phyloP scores from a whole-genome alignment of 108 stramenopile species.

The Ochromonas danica region DNA sequence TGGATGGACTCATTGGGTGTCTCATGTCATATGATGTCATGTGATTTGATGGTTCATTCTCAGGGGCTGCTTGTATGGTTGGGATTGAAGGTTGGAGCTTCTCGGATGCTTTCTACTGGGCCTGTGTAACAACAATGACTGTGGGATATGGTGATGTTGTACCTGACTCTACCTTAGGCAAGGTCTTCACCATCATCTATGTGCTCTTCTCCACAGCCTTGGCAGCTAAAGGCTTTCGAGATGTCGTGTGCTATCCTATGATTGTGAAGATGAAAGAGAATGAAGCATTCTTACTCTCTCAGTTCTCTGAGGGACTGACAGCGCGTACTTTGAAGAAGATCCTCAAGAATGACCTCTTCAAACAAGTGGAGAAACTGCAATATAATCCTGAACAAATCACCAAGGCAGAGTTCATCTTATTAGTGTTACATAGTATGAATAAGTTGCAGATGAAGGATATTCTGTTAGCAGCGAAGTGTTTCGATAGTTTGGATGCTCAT shows the following conservation, averaged over 20 bases:
- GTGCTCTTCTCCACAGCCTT: slow-evolving; percentile 14
- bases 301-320: not conserved
- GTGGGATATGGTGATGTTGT: slow-evolving; percentile 40
- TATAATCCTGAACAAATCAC: not conserved
- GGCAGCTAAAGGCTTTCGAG: not conserved
- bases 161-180: slow-evolving; percentile 16
- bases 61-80: not conserved
- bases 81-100: slow-evolving; percentile 2
- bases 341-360: slow-evolving; percentile 8
- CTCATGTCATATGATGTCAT: not conserved
- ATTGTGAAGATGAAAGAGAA: not conserved
- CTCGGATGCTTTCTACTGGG: slow-evolving; percentile 30
- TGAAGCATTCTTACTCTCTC: not conserved
- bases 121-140: slow-evolving; percentile 34
- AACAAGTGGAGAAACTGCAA: not conserved
- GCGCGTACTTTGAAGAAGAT: not conserved
- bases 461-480: slow-evolving; percentile 8
- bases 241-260: slow-evolving; percentile 22
- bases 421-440: slow-evolving; percentile 10
- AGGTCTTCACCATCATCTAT: slow-evolving; percentile 36
- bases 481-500: slow-evolving; percentile 20
- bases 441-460: slow-evolving; percentile 25
- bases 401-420: slow-evolving; percentile 20
- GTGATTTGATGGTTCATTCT: not conserved
- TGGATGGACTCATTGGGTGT: not conserved